A percentile compares a stretch with the other conserved stretches of the same genome.
These are phyloP conservation scores for Colletotrichum endophyticum DNA, from an alignment of 2,329 filamentous ascomycete species.

Conservation along the genomic window DNA sequence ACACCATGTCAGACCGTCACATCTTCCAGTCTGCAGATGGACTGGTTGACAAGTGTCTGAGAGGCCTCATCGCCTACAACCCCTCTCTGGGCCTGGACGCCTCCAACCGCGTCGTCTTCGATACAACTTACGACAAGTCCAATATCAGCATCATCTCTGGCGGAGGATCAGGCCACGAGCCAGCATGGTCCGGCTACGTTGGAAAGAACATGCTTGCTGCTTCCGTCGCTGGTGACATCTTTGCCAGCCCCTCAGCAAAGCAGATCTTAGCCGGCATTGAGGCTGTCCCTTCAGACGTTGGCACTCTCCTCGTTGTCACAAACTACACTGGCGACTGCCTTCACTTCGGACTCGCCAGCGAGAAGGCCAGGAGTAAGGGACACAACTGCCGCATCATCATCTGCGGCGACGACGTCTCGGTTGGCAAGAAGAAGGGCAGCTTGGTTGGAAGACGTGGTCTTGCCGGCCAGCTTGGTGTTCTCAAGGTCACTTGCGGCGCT, in stretches of 20 bases:
- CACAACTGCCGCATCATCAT: conserved; percentile 62
- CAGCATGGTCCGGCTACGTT: conserved; percentile 69
- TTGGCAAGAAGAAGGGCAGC: conserved; percentile 57
- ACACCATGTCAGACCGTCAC: conserved; percentile 56
- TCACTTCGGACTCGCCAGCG: conserved; percentile 65
- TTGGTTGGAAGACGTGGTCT: conserved; percentile 67
- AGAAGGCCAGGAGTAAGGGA: conserved; percentile 60
- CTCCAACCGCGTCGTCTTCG: conserved; percentile 55
- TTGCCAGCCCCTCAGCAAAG: conserved; percentile 66
- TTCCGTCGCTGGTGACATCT: conserved; percentile 66
- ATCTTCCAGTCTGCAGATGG: conserved; percentile 58
- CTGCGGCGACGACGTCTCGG: conserved; percentile 69
- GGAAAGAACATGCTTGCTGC: conserved; percentile 66
- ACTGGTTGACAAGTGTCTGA: conserved; percentile 56
- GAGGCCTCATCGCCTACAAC: conserved; percentile 59
- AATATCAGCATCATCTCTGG: conserved; percentile 58
- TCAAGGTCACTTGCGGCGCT: conserved; percentile 62
- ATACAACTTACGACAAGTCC: conserved; percentile 46
- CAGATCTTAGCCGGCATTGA: conserved; percentile 66
- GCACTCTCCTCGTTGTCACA: conserved; percentile 65
- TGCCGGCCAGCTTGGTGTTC: conserved; percentile 63
- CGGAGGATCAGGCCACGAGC: conserved; percentile 65
- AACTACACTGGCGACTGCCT: conserved; percentile 71
- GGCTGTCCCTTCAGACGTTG: conserved; percentile 56
- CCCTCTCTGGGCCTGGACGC: conserved; percentile 54